Evolutionary conservation across 345 rosid genomes (phyloP).

Genomic region (Rhizophora mangle): DNA sequence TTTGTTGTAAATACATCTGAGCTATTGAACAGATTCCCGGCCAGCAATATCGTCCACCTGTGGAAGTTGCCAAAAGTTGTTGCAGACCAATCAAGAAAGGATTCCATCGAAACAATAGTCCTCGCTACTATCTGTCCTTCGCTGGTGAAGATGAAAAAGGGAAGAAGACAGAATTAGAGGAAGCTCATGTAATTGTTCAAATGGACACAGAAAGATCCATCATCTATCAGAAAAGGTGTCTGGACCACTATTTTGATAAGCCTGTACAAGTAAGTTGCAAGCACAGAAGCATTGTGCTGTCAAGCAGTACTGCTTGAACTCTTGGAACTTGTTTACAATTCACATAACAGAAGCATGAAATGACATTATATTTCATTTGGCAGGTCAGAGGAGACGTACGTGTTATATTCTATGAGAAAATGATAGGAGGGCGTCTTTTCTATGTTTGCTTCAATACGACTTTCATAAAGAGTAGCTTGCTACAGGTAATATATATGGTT

Average conservation of each 20-base stretch:
- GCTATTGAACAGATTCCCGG: constrained; percentile 43
- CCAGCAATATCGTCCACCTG: constrained; percentile 65
- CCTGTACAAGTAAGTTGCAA: constrained; percentile 59
- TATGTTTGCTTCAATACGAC: constrained; percentile 87
- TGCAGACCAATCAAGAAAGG: constrained; percentile 70
- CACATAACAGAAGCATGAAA: background rate
- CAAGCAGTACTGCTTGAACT: background rate
- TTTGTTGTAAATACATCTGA: background rate
- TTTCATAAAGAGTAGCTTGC: constrained; percentile 73
- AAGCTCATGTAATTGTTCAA: constrained; percentile 63
- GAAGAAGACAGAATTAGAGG: constrained; percentile 30
- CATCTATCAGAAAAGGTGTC: constrained; percentile 80
- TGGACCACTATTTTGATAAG: constrained; percentile 64
- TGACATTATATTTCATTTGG: constrained; percentile 4
- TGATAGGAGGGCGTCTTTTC: constrained; percentile 86
- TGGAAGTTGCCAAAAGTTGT: constrained; percentile 61
- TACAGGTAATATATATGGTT: constrained; percentile 50
- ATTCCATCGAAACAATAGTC: constrained; percentile 46
- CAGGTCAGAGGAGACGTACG: constrained; percentile 78
- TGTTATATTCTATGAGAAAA: constrained; percentile 77
- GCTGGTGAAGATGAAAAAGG: constrained; percentile 40
- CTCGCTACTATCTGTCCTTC: constrained; percentile 59
- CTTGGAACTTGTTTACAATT: background rate
- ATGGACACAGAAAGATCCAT: constrained; percentile 91
- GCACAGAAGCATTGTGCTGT: background rate